Evolutionary conservation across 805 yeast genomes (phyloP), one percentile per base, ranked within the genome.

Genomic region (Saccharomycopsis microspora): DNA sequence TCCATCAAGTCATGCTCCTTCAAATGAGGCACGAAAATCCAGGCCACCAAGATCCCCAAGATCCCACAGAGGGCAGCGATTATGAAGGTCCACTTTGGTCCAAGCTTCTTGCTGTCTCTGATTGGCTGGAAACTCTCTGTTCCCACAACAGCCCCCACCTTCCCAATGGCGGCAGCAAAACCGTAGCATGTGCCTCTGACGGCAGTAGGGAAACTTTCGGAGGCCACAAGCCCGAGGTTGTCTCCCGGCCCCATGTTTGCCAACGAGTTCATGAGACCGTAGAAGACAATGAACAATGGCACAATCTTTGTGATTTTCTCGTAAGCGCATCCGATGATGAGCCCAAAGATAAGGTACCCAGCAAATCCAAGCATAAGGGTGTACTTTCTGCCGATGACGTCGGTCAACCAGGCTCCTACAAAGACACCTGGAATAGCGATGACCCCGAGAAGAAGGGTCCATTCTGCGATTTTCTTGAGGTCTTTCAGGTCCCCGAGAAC

Each of bases 91-190:
- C 86, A 84, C 51, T 66, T 66, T 56, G 75, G 67, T 35, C 93
- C 93, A 53, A 80, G 66, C 19, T 19, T 19, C 19, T 19, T 19
- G 58, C 81, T 62, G 39, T 57, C 62, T 63, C 80, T 77, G 55
- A 84, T 82, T 11, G 86, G 83, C 6, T 79, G 75, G 64, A 85
- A 84, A 11, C 74, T 73, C 60, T 80, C 75, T 29, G 88, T 82
- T 32, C 93, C 93, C 27, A 82, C 78, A 28, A 82, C 88, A n/a
- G 90, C 93, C 48, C 93, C 94, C 30, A 81, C 82, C 62, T 84
- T 84, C 49, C 93, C 93, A 43, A 82, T 67, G 3, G 89, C 93
- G 37, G 93, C 93, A 42, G 83, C 72, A 28, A 84, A 55, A 37
- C 90, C 90, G 57, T 84, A 84, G 44, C 75, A 68, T 0, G 87